Base-by-base conservation (phyloP, 805 yeast genomes). In the Kodamaea leandrae region DNA sequence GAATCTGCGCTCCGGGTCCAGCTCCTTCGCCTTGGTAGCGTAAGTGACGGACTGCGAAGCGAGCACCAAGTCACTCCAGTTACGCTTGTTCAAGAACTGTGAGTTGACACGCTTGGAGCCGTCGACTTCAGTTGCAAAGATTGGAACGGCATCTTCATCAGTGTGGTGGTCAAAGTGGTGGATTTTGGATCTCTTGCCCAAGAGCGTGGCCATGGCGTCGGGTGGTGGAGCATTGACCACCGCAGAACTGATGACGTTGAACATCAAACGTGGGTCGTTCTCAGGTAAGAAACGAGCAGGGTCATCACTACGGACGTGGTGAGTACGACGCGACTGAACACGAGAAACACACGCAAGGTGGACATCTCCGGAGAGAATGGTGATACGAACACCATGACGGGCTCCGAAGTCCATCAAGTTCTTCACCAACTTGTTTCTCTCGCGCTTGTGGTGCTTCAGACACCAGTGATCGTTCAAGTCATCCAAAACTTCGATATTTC, bases 391-490 rank as follows among this genome's bases (percentile, higher is more conserved):
- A 3, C 82, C 82, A 48, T 74, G 59, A 21, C 63, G 52, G 23
- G 84, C 74, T 3, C 91, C 88, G 53, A 89, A 79, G 32, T 76
- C 76, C 47, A 82, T 79, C 34, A 91, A 66, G 46, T 68, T 68
- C 28, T 69, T 72, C 47, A 90, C 65, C 28, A 91, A 69, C 49
- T 59, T 57, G 61, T 91, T 91, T 46, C 99, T 76, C 64, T 91
- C 99, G 36, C 63, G 62, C 60, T 91, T 93, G 65, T 91, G 99
- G 58, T 82, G 77, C 44, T 74, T 74, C 3, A 96, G 83, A 60
- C 97, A 89, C 99, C 99, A 91, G 65, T 91, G 98, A 59, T 91
- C 99, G 56, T 89, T 83, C 61, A 93, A 71, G 60, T 91, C 98
- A 57, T 93, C 98, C 50, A 93, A 72, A 12, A 91, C 78, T 63